Percentiles rank a stretch among this genome's conserved stretches.
phyloP scores from a whole-genome alignment of 129 eudicot genomes.

The Gnaphalium uliginosum region DNA sequence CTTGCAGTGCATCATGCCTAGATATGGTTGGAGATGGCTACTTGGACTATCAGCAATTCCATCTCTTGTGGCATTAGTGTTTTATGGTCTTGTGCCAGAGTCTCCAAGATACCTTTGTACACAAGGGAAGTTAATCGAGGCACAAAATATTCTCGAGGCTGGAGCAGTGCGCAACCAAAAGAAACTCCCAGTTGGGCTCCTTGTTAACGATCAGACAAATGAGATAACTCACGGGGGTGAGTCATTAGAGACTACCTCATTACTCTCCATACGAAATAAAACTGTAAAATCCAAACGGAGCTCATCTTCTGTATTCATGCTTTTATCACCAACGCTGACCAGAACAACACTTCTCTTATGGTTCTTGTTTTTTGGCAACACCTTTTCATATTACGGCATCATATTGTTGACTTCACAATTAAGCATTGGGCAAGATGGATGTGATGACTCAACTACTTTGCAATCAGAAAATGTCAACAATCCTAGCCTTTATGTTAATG shows the following conservation, averaged over 20 bases:
- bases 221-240: constrained; percentile 27
- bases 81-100: constrained; percentile 48
- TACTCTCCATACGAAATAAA: constrained; percentile 35
- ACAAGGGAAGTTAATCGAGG: constrained; percentile 49
- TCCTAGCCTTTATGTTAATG: constrained; percentile 46
- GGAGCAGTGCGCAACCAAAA: constrained; percentile 50
- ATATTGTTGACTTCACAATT: constrained; percentile 62
- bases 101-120: constrained; percentile 68
- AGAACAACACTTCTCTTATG: constrained; percentile 54
- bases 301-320: constrained; percentile 40
- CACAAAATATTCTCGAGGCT: constrained; percentile 38
- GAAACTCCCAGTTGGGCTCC: constrained; percentile 52
- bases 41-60: constrained; percentile 69
- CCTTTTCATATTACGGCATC: constrained; percentile 75
- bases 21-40: constrained; percentile 77
- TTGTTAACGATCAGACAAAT: constrained; percentile 34
- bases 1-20: constrained; percentile 63
- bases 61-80: constrained; percentile 47
- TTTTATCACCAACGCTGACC: constrained; percentile 52
- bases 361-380: constrained; percentile 55
- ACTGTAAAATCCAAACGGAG: constrained; percentile 22
- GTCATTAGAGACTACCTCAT: constrained; percentile 26
- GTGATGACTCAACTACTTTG: constrained; percentile 24
- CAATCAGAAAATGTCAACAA: constrained; percentile 29
- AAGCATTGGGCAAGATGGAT: constrained; percentile 44